phyloP scores from a whole-genome alignment of 495 filamentous ascomycete genomes.

The Haplographium delicatum region DNA sequence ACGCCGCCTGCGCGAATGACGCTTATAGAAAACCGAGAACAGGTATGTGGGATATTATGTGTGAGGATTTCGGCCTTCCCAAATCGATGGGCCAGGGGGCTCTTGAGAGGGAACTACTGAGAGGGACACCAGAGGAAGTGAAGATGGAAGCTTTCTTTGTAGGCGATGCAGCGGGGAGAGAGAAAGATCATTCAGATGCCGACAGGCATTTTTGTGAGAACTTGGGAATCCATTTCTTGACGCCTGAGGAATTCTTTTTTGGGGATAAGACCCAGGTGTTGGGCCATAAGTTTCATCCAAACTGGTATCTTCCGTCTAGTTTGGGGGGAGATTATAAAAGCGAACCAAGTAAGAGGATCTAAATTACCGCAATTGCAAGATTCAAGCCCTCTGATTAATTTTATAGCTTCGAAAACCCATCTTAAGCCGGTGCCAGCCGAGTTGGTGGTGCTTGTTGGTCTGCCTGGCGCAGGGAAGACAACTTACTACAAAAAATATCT shows the following conservation, averaged over 20 bases:
- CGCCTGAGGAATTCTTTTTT: neutral
- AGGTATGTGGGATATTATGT: neutral
- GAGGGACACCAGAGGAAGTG: neutral
- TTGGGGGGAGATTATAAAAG: neutral
- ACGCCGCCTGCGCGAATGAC: neutral
- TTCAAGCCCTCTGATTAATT: neutral
- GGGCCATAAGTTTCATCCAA: neutral
- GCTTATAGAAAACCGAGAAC: neutral
- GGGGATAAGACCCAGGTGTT: neutral
- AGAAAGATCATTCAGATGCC: neutral
- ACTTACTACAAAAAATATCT: neutral
- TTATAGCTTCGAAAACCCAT: neutral
- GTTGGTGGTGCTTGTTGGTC: neutral
- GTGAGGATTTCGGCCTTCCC: too few species aligned
- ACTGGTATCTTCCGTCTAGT: neutral
- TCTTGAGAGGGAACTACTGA: neutral
- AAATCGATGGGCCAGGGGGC: too few species aligned
- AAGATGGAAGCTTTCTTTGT: neutral
- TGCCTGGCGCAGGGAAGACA: neutral
- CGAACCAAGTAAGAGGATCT: neutral
- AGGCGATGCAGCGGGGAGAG: neutral
- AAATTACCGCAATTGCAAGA: neutral
- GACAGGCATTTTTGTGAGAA: neutral
- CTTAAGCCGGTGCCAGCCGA: too few species aligned
- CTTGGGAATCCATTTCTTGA: neutral